Percentiles rank a stretch among this genome's conserved stretches.
These are phyloP conservation scores for Moricandia moricandioides DNA, from an alignment of 345 rosid species.

Conservation along the genomic window DNA sequence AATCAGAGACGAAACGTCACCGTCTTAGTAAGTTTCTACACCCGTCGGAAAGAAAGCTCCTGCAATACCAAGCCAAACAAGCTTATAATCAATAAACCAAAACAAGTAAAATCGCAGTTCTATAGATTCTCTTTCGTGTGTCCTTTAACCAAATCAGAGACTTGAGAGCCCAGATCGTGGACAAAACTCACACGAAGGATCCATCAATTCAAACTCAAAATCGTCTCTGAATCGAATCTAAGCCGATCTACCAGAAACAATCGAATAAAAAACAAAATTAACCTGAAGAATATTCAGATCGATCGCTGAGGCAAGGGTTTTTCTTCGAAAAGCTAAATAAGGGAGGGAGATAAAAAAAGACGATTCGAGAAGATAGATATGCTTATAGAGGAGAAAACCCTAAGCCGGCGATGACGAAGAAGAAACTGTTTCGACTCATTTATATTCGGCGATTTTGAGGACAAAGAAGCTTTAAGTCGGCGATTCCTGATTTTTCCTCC, in stretches of 20 bases:
- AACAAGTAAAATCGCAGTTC: too few relatives aligned
- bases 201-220: neutral
- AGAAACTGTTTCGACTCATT: conserved; percentile 21
- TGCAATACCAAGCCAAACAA: conserved; percentile 2
- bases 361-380: neutral
- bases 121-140: too few relatives aligned
- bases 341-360: neutral
- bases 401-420: conserved; percentile 41
- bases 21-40: conserved; percentile 7
- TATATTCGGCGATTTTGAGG: conserved; percentile 24
- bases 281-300: conserved; percentile 29
- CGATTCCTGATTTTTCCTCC: conserved; percentile 27
- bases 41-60: conserved; percentile 24
- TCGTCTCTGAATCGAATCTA: conserved; percentile 22
- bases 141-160: too few relatives aligned
- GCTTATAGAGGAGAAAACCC: conserved; percentile 39
- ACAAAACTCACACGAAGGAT: neutral
- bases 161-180: conserved; percentile 16
- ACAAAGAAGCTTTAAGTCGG: conserved; percentile 26
- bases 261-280: neutral
- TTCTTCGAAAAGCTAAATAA: neutral
- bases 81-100: too few relatives aligned
- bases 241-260: conserved; percentile 31
- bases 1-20: conserved; percentile 27
- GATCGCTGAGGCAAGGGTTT: conserved; percentile 39